Evolutionary conservation across 116 monocot genomes (phyloP), one percentile per base, ranked within the genome.

Genomic region (Iris pallida): DNA sequence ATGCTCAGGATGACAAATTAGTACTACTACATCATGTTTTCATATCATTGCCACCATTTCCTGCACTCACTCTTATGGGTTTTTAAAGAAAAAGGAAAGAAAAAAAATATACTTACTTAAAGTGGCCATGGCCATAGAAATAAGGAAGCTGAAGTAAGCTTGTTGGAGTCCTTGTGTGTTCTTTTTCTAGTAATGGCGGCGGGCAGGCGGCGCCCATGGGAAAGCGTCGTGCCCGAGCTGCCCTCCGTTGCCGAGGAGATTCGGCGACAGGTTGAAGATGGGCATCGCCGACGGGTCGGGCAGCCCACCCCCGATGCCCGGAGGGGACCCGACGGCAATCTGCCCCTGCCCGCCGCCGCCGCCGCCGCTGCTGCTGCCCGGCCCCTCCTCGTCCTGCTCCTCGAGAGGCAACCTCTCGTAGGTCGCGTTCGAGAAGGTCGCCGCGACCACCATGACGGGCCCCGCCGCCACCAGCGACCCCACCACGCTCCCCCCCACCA

Each of bases 401-500:
- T 82, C 82, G 0, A 78, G 61, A 42, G 82, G 82, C 54, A 82
- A 48, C 78, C 90, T 66, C 75, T 90, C 90, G 55, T 90, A 86
- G 0, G 86, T 83, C 0, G 90, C 86, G 52, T 86, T 85, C 1
- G 80, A 71, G 57, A 90, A 90, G 19, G 86, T 83, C 5, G 90
- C 82, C 0, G 86, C 90, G 9, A 85, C 60, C 63, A 90, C 67
- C 84, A 86, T 84, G 7, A 90, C 86, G 18, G 90, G 84, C 46
- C 90, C 90, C 5, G 84, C 86, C 1, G 90, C 90, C 43, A 81
- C 68, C 51, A 90, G 72, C 0, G 76, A 19, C 15, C 90, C 90
- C 16, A 83, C 87, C 6, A 90, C 87, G 44, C 78, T 79, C 16
- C 90, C 90, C 0, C 86, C 90, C 4, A 90, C 78, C 53, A 90